phyloP scores from a whole-genome alignment of 2,329 filamentous ascomycete genomes.

The Fusarium gaditjirri region DNA sequence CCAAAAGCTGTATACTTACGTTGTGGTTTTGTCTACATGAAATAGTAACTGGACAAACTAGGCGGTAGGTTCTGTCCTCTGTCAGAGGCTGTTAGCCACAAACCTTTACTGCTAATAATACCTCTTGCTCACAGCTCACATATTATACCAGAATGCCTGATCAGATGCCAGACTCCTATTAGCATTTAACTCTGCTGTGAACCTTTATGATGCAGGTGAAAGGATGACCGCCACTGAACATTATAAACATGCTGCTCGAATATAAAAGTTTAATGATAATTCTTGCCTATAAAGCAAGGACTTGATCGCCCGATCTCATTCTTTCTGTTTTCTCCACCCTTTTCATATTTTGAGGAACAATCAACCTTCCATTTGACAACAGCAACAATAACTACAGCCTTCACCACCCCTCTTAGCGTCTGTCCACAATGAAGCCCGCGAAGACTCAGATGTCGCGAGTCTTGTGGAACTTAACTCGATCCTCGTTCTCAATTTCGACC shows the following conservation, averaged over 20 bases:
- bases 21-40: too few species aligned
- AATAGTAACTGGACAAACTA: too few species aligned
- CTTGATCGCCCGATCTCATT: too few species aligned
- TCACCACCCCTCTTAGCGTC: fast-evolving
- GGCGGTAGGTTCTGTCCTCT: too few species aligned
- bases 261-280: background rate
- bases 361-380: background rate
- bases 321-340: background rate
- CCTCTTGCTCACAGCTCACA: too few species aligned
- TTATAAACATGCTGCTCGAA: background rate
- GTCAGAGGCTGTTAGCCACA: too few species aligned
- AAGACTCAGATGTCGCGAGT: fast-evolving
- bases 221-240: background rate
- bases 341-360: background rate
- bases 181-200: too few species aligned
- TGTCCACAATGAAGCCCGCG: background rate
- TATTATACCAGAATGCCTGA: too few species aligned
- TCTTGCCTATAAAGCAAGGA: background rate
- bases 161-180: too few species aligned
- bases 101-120: too few species aligned
- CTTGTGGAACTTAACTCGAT: background rate
- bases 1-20: too few species aligned
- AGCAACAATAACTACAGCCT: background rate
- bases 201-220: background rate
- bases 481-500: background rate